Percentiles rank a stretch among this genome's conserved stretches.
These are phyloP conservation scores for Capsella bursapastoris DNA, from an alignment of 345 rosid genomes.

Conservation along the genomic window DNA sequence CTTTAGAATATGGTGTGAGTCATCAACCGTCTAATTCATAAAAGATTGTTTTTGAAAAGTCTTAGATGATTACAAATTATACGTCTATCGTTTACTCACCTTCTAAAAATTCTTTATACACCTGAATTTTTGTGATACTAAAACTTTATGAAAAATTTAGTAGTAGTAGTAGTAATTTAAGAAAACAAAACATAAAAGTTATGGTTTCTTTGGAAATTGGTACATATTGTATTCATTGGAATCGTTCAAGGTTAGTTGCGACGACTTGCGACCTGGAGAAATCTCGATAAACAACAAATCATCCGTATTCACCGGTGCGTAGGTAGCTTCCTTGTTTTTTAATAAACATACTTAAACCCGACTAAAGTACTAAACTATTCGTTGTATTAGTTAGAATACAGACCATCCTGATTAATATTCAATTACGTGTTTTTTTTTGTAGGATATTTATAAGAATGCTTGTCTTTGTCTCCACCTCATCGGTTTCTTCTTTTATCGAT, in stretches of 20 bases:
- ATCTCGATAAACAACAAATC: constrained; percentile 20
- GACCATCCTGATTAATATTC: background rate
- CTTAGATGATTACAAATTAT: background rate
- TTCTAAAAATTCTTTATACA: background rate
- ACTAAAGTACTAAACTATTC: background rate
- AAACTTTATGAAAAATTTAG: background rate
- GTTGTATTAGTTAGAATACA: background rate
- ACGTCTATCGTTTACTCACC: background rate
- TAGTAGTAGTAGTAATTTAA: background rate
- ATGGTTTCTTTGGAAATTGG: background rate
- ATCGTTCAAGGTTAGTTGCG: constrained; percentile 10
- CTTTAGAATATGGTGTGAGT: background rate
- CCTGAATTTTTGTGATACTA: background rate
- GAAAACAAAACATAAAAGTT: background rate
- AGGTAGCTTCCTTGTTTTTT: constrained; percentile 4
- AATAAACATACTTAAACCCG: background rate
- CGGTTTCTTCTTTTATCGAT: constrained; percentile 14
- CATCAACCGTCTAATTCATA: background rate
- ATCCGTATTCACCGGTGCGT: constrained; percentile 29
- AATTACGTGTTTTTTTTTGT: background rate
- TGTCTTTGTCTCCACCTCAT: constrained; percentile 27
- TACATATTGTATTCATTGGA: background rate
- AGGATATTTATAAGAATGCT: constrained; percentile 41
- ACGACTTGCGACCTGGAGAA: constrained; percentile 8
- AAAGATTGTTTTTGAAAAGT: background rate